phyloP scores from a whole-genome alignment of 805 yeast species.

The Metschnikowia proteae region DNA sequence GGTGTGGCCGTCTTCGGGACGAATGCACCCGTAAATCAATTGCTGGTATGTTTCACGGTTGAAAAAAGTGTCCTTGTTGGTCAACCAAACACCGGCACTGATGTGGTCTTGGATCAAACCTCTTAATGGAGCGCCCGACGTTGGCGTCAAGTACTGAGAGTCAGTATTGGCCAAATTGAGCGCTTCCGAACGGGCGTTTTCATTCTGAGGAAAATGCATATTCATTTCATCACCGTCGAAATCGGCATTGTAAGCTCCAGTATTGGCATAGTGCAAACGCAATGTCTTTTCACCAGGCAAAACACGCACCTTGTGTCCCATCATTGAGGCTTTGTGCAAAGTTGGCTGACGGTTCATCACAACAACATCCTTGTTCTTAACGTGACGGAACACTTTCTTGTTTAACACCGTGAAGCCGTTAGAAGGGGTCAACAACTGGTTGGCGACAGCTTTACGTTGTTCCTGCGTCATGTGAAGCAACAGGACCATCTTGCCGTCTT shows the following conservation, averaged over 20 bases:
- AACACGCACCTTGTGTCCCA: constrained; percentile 98
- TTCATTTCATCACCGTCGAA: constrained; percentile 99
- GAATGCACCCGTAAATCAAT: constrained; percentile 84
- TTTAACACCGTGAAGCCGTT: constrained; percentile 61
- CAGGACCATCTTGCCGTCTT: constrained; percentile 82
- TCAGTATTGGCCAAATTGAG: constrained; percentile 93
- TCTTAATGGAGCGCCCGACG: constrained; percentile 97
- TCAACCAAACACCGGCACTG: constrained; percentile 98
- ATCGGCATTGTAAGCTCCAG: constrained; percentile 98
- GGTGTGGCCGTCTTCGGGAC: constrained; percentile 97
- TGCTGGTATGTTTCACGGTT: constrained; percentile 91
- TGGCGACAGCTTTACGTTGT: constrained; percentile 92
- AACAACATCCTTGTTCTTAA: constrained; percentile 91
- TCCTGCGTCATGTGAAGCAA: constrained; percentile 86
- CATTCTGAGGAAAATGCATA: constrained; percentile 98
- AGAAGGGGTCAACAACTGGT: constrained; percentile 87
- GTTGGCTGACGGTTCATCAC: constrained; percentile 99
- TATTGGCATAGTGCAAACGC: constrained; percentile 95
- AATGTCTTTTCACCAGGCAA: constrained; percentile 96
- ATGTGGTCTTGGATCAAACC: constrained; percentile 99
- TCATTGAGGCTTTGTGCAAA: constrained; percentile 98
- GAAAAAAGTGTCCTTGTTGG: constrained; percentile 88
- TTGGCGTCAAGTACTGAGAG: constrained; percentile 95
- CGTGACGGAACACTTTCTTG: constrained; percentile 93
- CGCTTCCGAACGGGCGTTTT: constrained; percentile 96